Evolutionary conservation across 192 early-diverging fungal species (phyloP).

Genomic region (Jimgerdemannia lactiflua): DNA sequence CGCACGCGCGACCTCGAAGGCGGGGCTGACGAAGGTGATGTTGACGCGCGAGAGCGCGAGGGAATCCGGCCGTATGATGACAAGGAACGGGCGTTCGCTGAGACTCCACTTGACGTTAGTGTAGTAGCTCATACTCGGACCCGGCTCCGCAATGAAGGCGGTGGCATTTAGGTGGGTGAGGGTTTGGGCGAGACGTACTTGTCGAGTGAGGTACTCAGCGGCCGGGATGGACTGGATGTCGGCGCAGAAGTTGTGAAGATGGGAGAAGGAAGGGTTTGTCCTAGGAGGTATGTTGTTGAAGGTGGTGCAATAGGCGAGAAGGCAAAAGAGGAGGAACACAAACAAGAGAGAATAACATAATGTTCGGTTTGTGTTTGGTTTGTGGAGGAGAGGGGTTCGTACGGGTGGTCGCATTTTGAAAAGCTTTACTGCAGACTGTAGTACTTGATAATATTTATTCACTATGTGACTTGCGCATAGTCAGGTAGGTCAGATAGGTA

Average conservation of each 20-base stretch:
- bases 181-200: conserved; percentile 29
- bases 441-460: too few species aligned
- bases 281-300: too few species aligned
- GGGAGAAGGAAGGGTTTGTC: conserved; percentile 2
- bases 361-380: too few species aligned
- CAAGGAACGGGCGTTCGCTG: conserved; percentile 45
- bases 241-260: conserved; percentile 37
- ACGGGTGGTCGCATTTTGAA: too few species aligned
- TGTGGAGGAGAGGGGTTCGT: too few species aligned
- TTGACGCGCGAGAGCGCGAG: conserved; percentile 15
- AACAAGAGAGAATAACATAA: too few species aligned
- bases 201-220: conserved; percentile 35
- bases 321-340: too few species aligned
- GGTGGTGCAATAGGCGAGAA: too few species aligned
- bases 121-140: conserved; percentile 47
- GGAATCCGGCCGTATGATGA: conserved; percentile 20
- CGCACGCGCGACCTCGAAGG: conserved; percentile 49
- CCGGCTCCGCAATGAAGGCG: conserved; percentile 44
- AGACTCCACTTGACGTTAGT: conserved; percentile 42
- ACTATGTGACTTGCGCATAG: too few species aligned
- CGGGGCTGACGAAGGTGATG: conserved; percentile 42
- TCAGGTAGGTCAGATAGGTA: too few species aligned
- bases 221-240: conserved; percentile 31
- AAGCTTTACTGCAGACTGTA: too few species aligned
- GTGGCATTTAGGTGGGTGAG: conserved; percentile 24